These are phyloP conservation scores for Ceraceosorus guamensis DNA, from an alignment of 1,284 basidiomycete species.

Conservation along the genomic window DNA sequence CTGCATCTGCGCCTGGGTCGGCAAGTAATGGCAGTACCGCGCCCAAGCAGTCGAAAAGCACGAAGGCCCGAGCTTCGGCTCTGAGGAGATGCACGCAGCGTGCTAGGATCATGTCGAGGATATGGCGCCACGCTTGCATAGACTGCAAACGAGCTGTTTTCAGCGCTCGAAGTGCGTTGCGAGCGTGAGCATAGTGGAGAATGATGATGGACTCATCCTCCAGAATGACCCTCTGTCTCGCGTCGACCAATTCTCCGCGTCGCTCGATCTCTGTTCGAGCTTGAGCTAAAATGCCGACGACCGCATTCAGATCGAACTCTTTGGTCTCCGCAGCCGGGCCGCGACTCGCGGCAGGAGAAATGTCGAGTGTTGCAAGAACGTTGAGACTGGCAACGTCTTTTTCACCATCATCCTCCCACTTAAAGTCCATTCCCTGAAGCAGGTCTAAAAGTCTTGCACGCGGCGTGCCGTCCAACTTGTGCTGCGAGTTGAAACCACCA, in stretches of 20 bases:
- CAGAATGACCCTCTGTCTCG: slow-evolving; percentile 27
- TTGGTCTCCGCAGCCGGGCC: slow-evolving; percentile 52
- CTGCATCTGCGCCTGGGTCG: slow-evolving; percentile 23
- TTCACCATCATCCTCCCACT: slow-evolving; percentile 67
- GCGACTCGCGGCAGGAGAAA: slow-evolving; percentile 63
- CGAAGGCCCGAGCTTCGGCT: slow-evolving; percentile 25
- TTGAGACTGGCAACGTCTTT: slow-evolving; percentile 58
- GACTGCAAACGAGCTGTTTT: slow-evolving; percentile 27
- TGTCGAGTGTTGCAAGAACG: slow-evolving; percentile 59
- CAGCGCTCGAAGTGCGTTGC: slow-evolving; percentile 40
- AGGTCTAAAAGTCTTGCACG: slow-evolving; percentile 71
- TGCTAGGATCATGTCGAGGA: slow-evolving; percentile 39
- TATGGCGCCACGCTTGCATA: slow-evolving; percentile 39
- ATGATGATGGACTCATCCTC: slow-evolving; percentile 31
- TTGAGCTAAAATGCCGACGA: slow-evolving; percentile 51
- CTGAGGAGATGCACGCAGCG: slow-evolving; percentile 31
- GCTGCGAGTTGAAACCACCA: slow-evolving; percentile 32
- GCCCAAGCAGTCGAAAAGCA: slow-evolving; percentile 40
- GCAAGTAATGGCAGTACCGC: slow-evolving; percentile 37
- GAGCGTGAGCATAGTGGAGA: slow-evolving; percentile 34
- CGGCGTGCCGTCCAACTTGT: slow-evolving; percentile 53
- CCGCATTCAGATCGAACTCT: slow-evolving; percentile 66
- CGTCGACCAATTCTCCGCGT: slow-evolving; percentile 25
- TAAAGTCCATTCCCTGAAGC: slow-evolving; percentile 74
- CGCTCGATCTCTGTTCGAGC: slow-evolving; percentile 28